Percentiles rank a stretch among this genome's conserved stretches.
Evolutionary conservation across 257 asterid genomes (phyloP).

Genomic region (Paulownia fortunei): DNA sequence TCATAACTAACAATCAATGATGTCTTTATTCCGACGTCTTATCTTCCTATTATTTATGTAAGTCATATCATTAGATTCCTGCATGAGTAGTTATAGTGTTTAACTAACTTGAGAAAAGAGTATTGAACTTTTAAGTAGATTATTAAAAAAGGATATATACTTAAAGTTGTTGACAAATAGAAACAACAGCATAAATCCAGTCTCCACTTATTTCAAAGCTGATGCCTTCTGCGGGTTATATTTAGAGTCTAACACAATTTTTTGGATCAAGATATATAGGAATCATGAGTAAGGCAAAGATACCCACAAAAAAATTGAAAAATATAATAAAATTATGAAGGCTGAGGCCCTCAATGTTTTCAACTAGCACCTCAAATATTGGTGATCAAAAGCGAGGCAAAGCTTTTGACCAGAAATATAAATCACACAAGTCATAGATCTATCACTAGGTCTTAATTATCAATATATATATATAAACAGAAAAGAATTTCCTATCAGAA

Average conservation of each 20-base stretch:
- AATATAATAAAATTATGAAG: not conserved
- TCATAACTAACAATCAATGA: not conserved
- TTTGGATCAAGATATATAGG: not conserved
- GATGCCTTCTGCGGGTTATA: not conserved
- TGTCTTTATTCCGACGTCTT: not conserved
- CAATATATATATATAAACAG: no score
- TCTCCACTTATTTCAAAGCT: constrained; percentile 4
- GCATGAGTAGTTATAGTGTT: not conserved
- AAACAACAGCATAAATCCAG: constrained; percentile 8
- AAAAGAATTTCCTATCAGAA: no score
- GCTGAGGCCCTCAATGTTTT: not conserved
- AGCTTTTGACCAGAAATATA: constrained; percentile 16
- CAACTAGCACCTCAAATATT: not conserved
- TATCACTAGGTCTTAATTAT: no score
- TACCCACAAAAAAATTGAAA: no score
- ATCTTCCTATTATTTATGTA: not conserved
- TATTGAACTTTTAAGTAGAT: not conserved
- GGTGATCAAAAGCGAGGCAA: not conserved
- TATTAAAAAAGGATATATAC: not conserved
- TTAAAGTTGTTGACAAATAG: not conserved
- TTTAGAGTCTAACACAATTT: not conserved
- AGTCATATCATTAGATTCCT: constrained; percentile 9
- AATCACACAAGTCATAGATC: not conserved
- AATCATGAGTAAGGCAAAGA: not conserved
- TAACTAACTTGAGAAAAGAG: not conserved